Evolutionary conservation across 306 rosid species (phyloP), one percentile per base, ranked within the genome.

Genomic region (Crataegus laevigata): DNA sequence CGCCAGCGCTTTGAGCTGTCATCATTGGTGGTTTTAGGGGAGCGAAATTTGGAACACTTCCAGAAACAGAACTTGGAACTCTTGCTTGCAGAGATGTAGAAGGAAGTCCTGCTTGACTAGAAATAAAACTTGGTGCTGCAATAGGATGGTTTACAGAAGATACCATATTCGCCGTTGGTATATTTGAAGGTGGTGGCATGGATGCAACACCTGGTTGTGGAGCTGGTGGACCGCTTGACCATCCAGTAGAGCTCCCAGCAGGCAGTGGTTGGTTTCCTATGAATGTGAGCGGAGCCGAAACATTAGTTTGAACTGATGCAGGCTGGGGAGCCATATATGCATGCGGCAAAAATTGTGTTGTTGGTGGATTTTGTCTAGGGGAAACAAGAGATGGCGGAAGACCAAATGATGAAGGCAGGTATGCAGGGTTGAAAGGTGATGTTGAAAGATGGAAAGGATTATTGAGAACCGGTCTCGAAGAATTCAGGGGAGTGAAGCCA

Each of bases 81-180:
- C 93, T 89, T 64, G 91, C 75, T 74, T 87, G 93, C 73, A 67
- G 65, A 50, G 82, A 75, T 73, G 84, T 64, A 65, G 81, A 76
- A 71, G 84, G 72, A 77, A 68, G 79, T 67, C 89, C 87, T 63
- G 66, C 81, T 72, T 87, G 94, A 78, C 83, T 75, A 62, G 82
- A 19, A 11, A 81, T 30, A 77, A 82, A 75, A 50, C 47, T 78
- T 42, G 85, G 82, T 65, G 79, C 60, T 73, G 66, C 19, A 68
- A 78, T 51, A 51, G 75, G 69, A 59, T 69, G 67, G 74, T 45
- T 25, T 17, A 69, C 19, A 70, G 75, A 71, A 75, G 68, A 77
- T 69, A 28, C 68, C 71, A 77, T 43, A 67, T 68, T 76, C 30
- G 73, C 58, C 54, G 76, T 74, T 28, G 89, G 68, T 74, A 81